A percentile compares a stretch with the other conserved stretches of the same genome.
phyloP scores from a whole-genome alignment of 1,284 basidiomycete species.

The Vanrija humicola region DNA sequence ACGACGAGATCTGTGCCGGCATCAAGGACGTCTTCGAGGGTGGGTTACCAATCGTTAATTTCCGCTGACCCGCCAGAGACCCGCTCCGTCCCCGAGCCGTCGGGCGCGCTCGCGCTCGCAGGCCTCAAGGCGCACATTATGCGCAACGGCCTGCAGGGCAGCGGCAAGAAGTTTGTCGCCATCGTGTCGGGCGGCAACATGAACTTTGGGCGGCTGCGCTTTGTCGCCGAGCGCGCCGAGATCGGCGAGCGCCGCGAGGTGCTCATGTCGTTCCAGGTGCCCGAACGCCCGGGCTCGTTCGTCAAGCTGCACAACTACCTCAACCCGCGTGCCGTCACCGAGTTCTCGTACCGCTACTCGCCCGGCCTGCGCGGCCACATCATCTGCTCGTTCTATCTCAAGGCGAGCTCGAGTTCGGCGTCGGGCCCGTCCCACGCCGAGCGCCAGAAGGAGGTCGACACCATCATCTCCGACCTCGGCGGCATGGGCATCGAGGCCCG shows the following conservation, averaged over 20 bases:
- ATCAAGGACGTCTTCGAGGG: constrained; percentile 99
- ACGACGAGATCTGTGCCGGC: constrained; percentile 96
- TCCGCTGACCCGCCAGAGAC: constrained; percentile 61
- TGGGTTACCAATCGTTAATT: constrained; percentile 41
- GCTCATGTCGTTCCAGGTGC: constrained; percentile 85
- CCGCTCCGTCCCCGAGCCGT: constrained; percentile 89
- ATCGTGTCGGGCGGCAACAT: constrained; percentile 96
- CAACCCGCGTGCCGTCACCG: constrained; percentile 88
- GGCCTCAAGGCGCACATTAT: constrained; percentile 86
- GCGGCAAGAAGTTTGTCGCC: constrained; percentile 82
- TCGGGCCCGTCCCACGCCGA: constrained; percentile 48
- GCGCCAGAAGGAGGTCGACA: constrained; percentile 64
- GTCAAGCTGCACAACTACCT: constrained; percentile 80
- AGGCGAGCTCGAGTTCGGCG: constrained; percentile 51
- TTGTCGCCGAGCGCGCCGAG: constrained; percentile 96
- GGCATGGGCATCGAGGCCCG: constrained; percentile 70
- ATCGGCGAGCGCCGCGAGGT: constrained; percentile 94
- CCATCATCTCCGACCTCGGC: constrained; percentile 62
- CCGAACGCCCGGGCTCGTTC: constrained; percentile 91
- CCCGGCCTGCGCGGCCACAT: constrained; percentile 67
- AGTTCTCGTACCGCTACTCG: constrained; percentile 87
- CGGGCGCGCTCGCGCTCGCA: constrained; percentile 91
- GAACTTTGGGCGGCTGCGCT: constrained; percentile 95
- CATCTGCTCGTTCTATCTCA: constrained; percentile 78
- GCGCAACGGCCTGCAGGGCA: constrained; percentile 72